Evolutionary conservation across 2,329 filamentous ascomycete species (phyloP), one percentile per base, ranked within the genome.

Genomic region (Annulohypoxylon truncatum): DNA sequence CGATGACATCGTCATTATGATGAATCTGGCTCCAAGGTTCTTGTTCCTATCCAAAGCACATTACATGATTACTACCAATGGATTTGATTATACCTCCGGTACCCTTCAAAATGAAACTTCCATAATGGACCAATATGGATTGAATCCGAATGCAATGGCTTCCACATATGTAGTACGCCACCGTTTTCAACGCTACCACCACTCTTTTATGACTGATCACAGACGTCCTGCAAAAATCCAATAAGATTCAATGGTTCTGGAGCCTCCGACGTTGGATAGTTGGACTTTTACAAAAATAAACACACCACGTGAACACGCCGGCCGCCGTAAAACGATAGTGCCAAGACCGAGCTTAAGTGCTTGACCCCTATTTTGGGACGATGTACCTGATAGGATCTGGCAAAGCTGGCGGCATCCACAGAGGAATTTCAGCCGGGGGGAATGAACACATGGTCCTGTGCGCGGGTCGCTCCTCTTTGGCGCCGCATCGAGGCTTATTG

Each of bases 301-400:
- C 53, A 65, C 50, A 61, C 57, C 67, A 69, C 67, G 67, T 69
- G 67, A 69, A 67, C 67, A 58, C 54, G 40, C 28, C 60, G 58
- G 50, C 48, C 42, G 53, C 64, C 38, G 61, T 56, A 64, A 60
- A 58, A 38, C 18, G 46, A 33, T 33, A 26, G 33, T 42, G 67
- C 67, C 67, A 69, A 69, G 67, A 18, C 67, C 60, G 64, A 64
- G 57, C 31, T 33, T 53, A 52, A 57, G 24, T 44, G 31, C 31
- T 35, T 40, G 28, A 35, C 31, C 55, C 61, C 59, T 66, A 60
- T 56, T 65, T 65, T 61, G 46, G 58, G 62, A 63, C 46, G 29
- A 62, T 60, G 57, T 62, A 56, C 61, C 57, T 33, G 44, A 58
- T 53, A 58, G 58, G 58, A 54, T 40, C 59, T 57, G 15, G 48